These are phyloP conservation scores for Plasmodium adleri DNA, from an alignment of 169 alveolate genomes.

Conservation along the genomic window DNA sequence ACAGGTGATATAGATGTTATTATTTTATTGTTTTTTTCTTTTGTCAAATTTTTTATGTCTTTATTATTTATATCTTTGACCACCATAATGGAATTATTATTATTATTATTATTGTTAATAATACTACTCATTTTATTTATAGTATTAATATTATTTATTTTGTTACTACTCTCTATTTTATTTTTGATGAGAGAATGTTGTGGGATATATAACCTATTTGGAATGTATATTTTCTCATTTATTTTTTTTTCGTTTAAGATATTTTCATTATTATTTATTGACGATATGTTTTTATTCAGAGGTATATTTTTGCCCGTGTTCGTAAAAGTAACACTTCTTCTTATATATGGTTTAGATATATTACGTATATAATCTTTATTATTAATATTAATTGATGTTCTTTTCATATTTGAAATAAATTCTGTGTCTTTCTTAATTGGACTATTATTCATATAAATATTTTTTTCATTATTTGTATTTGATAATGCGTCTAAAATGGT, in stretches of 20 bases:
- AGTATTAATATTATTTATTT: not conserved
- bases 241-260: not conserved
- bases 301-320: not conserved
- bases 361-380: not conserved
- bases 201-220: not conserved
- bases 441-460: not conserved
- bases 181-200: slow-evolving; percentile 13
- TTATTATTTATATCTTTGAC: not conserved
- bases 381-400: slow-evolving; percentile 9
- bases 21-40: slow-evolving; percentile 4
- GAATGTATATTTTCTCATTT: not conserved
- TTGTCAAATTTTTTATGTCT: not conserved
- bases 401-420: slow-evolving; percentile 6
- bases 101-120: not conserved
- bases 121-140: not conserved
- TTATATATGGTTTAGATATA: not conserved
- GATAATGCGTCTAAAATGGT: not conserved
- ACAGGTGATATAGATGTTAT: slow-evolving; percentile 1
- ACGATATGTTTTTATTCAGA: not conserved
- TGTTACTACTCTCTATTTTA: not conserved
- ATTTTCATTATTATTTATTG: not conserved
- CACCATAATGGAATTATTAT: not conserved
- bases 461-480: slow-evolving; percentile 14
- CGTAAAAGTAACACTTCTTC: not conserved
- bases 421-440: slow-evolving; percentile 1